Base-by-base conservation (phyloP, 768 basidiomycete genomes). In the Suillus occidentalis region DNA sequence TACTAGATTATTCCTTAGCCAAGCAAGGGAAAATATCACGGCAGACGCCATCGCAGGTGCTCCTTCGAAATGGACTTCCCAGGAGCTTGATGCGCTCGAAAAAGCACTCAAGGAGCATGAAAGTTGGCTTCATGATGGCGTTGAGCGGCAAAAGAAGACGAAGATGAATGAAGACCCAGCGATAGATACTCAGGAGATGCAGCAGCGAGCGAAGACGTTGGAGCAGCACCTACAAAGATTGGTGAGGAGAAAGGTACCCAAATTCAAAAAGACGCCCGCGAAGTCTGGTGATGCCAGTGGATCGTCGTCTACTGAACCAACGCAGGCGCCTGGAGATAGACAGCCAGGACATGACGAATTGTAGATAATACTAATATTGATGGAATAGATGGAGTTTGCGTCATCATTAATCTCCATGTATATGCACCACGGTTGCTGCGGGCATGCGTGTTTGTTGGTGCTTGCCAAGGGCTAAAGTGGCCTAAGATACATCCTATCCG, bases 101-200 rank as follows among this genome's bases (percentile, higher is more conserved):
- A 86, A 82, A 72, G 82, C 87, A 63, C 79, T 97, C 64, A 85
- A 85, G 71, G 91, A 92, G 60, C 89, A 94, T 70, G 92, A 94
- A 76, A 68, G 78, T 34, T 99, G 97, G 97, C 79, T 98, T 67
- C 82, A 87, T 68, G 88, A 86, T 63, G 85, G 86, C 77, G 89
- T 95, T 16, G 89, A 91, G 80, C 88, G 87, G 77, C 96, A 97
- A 80, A 91, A 90, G 79, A 76, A 72, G 62, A 84, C 90, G 58
- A 84, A 89, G 76, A 77, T 82, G 73, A 85, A 91, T 70, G 87
- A 94, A 72, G 88, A 97, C 72, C 94, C 95, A 3, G 90, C 90
- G n/a, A 86, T 98, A 39, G 84, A 88, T 77, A 91, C 90, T 59
- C 85, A 79, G 69, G 95, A 98, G 78, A 89, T 99, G 87, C 90